A percentile compares a stretch with the other conserved stretches of the same genome.
Conservation (phyloP, 345 rosid species). For the Fremontodendron californicum region DNA sequence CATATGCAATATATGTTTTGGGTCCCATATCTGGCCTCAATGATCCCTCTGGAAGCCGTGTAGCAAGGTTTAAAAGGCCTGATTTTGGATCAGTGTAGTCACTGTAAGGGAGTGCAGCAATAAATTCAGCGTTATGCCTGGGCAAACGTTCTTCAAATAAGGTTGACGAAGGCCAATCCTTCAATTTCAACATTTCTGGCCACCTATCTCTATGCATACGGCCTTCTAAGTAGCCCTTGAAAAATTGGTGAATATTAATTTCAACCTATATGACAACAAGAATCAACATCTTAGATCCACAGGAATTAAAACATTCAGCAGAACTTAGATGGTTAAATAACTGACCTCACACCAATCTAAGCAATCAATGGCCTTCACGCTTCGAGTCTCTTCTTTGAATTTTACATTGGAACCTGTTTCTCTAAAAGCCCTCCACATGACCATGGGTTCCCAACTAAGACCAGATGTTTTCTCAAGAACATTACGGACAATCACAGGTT, state of each 20-base stretch:
- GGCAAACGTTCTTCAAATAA: slow-evolving; percentile 53
- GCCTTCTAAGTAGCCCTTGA: slow-evolving; percentile 51
- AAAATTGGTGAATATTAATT: slow-evolving; percentile 45
- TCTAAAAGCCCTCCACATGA: slow-evolving; percentile 58
- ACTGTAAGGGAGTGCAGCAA: slow-evolving; percentile 41
- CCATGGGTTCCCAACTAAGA: slow-evolving; percentile 72
- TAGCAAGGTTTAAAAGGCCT: slow-evolving; percentile 49
- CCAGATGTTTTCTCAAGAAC: slow-evolving; percentile 47
- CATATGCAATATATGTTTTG: slow-evolving; percentile 58
- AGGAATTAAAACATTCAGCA: neutral
- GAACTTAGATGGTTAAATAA: neutral
- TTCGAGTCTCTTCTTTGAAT: slow-evolving; percentile 36
- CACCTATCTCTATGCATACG: slow-evolving; percentile 35
- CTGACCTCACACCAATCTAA: slow-evolving; percentile 53
- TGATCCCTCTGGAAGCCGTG: slow-evolving; percentile 38
- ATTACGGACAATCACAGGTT: slow-evolving; percentile 50
- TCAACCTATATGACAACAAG: slow-evolving; percentile 37
- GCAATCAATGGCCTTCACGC: slow-evolving; percentile 52
- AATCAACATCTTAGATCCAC: slow-evolving; percentile 1
- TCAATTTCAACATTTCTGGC: slow-evolving; percentile 57
- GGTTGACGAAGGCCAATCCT: slow-evolving; percentile 66
- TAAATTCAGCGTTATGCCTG: slow-evolving; percentile 52
- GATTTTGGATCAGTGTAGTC: slow-evolving; percentile 47
- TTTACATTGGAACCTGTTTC: slow-evolving; percentile 33
- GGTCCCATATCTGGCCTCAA: slow-evolving; percentile 69